Evolutionary conservation across 306 rosid species (phyloP).

Genomic region (Pueraria montana): DNA sequence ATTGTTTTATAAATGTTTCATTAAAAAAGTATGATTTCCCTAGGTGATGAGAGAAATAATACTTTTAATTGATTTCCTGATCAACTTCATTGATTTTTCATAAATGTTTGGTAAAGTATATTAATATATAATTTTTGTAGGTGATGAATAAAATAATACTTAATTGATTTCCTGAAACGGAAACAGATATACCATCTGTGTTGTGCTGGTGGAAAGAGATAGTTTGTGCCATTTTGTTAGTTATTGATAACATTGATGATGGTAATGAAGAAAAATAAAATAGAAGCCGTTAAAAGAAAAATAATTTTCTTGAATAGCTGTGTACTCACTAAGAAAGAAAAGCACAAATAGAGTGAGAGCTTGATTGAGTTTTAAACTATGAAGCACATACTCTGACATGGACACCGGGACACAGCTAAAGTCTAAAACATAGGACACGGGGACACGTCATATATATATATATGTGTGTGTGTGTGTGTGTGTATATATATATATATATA

Average conservation of each 20-base stretch:
- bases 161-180: background rate
- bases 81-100: background rate
- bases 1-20: conserved; percentile 13
- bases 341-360: background rate
- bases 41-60: background rate
- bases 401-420: too few species aligned
- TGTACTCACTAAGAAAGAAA: conserved; percentile 6
- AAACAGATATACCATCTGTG: background rate
- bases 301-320: background rate
- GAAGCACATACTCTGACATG: too few species aligned
- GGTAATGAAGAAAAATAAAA: background rate
- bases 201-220: background rate
- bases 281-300: background rate
- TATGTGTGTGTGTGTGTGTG: too few species aligned
- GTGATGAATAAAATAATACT: background rate
- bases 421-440: too few species aligned
- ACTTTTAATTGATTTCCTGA: conserved; percentile 6
- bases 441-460: too few species aligned
- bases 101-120: background rate
- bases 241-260: background rate
- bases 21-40: background rate
- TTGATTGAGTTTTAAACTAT: conserved; percentile 4
- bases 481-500: too few species aligned
- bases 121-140: background rate
- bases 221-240: background rate